Base-by-base conservation (phyloP, 1,284 basidiomycete species). In the Ceratobasidium sp. region DNA sequence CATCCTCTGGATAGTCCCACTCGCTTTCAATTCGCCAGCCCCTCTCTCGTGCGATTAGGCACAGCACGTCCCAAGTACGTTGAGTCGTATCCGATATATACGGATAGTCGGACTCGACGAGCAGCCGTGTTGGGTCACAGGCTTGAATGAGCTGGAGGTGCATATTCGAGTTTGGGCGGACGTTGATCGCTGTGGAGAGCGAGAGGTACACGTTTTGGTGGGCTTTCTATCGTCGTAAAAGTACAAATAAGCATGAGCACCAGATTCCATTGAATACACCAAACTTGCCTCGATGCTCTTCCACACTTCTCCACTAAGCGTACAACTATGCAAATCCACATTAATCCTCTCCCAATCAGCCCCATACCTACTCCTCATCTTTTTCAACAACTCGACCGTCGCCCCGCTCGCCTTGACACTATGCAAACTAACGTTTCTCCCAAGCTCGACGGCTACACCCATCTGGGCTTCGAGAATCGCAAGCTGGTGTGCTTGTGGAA, bases 271-370 rank as follows among this genome's bases (percentile, higher is more conserved):
- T n/a, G 27, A 30, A 30, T 30, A 20, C 77, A 44, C 74, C 79
- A 71, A 67, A 81, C 85, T 75, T 84, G 91, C 93, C 89, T 93
- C 89, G 71, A 95, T 86, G 68, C 87, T 86, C 73, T 83, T 85
- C 90, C 92, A 93, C 57, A 88, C 89, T 81, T 94, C 88, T 7
- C 89, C 86, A 81, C 92, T 94, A 77, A 94, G 82, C 0, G 92
- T 91, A 82, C 93, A 95, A 77, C 92, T 93, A 82, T 95, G 94
- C 81, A 95, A 83, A 82, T 94, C 93, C 65, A 95, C 83, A 81
- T 89, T 94, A 82, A 94, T 90, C 27, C 82, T 83, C 64, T 84
- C 83, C 89, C 91, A 94, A 20, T 81, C 83, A 12, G 84, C 82
- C 1, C 88, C 88, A 79, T 91, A 86, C 81, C 86, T 88, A 64